Evolutionary conservation across 441 rosid species (phyloP), one percentile per base, ranked within the genome.

Genomic region (Pelargonium fulgidum): DNA sequence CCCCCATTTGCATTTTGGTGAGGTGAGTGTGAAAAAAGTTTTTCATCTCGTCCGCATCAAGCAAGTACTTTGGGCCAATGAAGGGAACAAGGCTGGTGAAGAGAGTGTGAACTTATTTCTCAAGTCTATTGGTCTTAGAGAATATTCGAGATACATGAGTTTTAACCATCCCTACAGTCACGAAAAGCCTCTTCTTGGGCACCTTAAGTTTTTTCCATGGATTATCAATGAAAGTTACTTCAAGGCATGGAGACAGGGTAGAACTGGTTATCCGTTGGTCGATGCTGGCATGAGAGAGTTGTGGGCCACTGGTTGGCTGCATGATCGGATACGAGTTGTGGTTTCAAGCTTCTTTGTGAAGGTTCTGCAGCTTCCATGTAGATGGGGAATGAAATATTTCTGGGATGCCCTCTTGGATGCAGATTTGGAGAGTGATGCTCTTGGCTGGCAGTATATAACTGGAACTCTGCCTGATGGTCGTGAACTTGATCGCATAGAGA

Each of bases 341-440:
- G 99, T 91, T 73, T 87, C 99, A 50, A 94, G 99, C 81, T 94
- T 94, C 85, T 94, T 94, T 75, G 99, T 94, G 62, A 94, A 94
- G 81, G 96, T 91, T 74, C 82, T 94, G 62, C 97, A 88, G 77
- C 89, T 94, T 76, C 99, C 99, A 0, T 93, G 97, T 97, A 78
- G 96, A 81, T 93, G 99, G 99, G 99, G 97, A 62, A 93, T 93
- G 97, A 93, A 91, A 80, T 93, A 93, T 74, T 93, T 91, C 78
- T 93, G 99, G 99, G 99, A 93, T 73, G 89, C 97, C 65, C 91
- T 93, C 67, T 85, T 93, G 70, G 99, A 93, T 80, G 96, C 97
- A 0, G 99, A 93, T 77, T 78, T 91, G 72, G 99, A 93, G 75
- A 93, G 97, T 14, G 99, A 93, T 74, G 90, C 97, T 70, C 96